phyloP scores from a whole-genome alignment of 805 yeast species.

The Candida coleopterorum region DNA sequence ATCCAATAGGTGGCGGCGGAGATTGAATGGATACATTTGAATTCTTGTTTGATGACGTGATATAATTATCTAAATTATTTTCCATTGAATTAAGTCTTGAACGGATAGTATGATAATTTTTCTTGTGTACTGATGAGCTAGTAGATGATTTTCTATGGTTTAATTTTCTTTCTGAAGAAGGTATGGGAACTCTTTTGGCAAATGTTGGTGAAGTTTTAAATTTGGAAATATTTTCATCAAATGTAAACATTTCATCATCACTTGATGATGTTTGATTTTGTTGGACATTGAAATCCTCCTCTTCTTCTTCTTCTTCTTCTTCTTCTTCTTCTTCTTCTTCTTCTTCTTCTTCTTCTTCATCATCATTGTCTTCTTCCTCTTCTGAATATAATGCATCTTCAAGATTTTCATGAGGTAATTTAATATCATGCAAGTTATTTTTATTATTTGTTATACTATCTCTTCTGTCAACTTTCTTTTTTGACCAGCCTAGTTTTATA shows the following conservation, averaged over 20 bases:
- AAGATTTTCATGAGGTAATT: constrained; percentile 19
- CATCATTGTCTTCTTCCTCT: constrained; percentile 26
- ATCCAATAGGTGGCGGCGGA: constrained; percentile 23
- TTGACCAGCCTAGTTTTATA: constrained; percentile 36
- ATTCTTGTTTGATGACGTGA: constrained; percentile 32
- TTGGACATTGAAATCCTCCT: constrained; percentile 18
- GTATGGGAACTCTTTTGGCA: constrained; percentile 40
- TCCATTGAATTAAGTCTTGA: constrained; percentile 40
- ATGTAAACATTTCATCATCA: constrained; percentile 1
- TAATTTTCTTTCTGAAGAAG: constrained; percentile 22
- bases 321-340: constrained; percentile 13
- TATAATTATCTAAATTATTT: constrained; percentile 35
- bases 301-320: constrained; percentile 17
- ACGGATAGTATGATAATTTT: constrained; percentile 12
- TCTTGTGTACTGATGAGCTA: constrained; percentile 6
- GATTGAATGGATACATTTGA: constrained; percentile 29
- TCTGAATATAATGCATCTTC: constrained; percentile 24
- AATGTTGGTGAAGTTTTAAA: constrained; percentile 28
- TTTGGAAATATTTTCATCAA: constrained; percentile 6
- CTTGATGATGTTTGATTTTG: constrained; percentile 10
- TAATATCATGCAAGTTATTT: constrained; percentile 41
- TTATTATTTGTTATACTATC: constrained; percentile 47
- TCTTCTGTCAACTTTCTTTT: constrained; percentile 35
- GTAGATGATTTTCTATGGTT: constrained; percentile 28
- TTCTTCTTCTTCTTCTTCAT: constrained; percentile 7